Evolutionary conservation across 805 yeast genomes (phyloP), one percentile per base, ranked within the genome.

Genomic region (Monosporozyma aquatica): DNA sequence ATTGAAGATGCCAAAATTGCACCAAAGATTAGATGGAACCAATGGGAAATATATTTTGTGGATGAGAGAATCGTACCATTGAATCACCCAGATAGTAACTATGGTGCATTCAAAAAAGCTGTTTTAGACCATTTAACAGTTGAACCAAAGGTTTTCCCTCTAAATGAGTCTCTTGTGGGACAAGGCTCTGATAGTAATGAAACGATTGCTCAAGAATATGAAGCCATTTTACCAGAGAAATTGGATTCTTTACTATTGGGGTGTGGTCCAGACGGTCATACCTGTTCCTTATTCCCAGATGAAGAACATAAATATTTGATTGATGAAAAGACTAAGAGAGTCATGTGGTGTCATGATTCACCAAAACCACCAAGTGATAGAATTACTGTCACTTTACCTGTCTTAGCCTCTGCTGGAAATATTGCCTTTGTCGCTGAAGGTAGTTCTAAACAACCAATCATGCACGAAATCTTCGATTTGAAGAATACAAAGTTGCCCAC

Each of bases 181-280:
- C 78, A 76, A 9, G 71, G 76, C 6, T 69, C 75, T 25, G 64
- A 75, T 3, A 69, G 75, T 17, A 70, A 70, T 42, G 72, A 71
- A 34, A 70, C 65, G 34, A 75, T 84, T 52, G 87, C 95, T 4
- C 50, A 56, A 14, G 80, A 74, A 37, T 87, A 87, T 61, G 80
- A 74, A 49, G 46, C 67, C 1, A 65, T 69, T 34, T 62, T 87
- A 41, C 86, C 90, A 8, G 29, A 46, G 5, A 47, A 47, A 4
- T 54, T 75, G 25, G 95, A 87, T 62, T 66, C 87, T 52, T 67
- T 87, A 18, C 66, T 87, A 43, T 70, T 87, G 48, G 97, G 97
- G 18, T 83, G 92, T 61, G 97, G 97, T 6, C 96, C 96, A 27
- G 97, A 87, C 56, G 97, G 96, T 29, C 97, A 87, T 62, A 87